Evolutionary conservation across 495 filamentous ascomycete genomes (phyloP).

Genomic region (Talaromyces proteolyticus): DNA sequence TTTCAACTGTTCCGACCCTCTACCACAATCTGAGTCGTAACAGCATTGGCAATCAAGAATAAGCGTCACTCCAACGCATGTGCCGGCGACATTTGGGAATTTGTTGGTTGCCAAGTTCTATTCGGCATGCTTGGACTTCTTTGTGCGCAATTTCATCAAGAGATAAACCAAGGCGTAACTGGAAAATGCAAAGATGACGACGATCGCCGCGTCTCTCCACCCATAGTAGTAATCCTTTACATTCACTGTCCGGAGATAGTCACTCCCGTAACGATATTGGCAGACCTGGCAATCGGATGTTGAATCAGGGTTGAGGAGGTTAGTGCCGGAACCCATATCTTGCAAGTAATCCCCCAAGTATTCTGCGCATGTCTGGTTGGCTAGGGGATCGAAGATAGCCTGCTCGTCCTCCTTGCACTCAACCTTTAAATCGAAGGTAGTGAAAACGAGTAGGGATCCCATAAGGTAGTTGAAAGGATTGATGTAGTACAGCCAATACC

Average conservation of each 20-base stretch:
- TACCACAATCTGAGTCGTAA: too few species aligned
- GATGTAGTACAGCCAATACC: conserved; percentile 73
- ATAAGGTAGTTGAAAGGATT: conserved; percentile 69
- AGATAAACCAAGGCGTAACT: conserved; percentile 41
- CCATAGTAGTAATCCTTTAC: conserved; percentile 36
- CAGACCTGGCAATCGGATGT: conserved; percentile 57
- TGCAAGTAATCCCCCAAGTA: conserved; percentile 50
- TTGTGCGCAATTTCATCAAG: conserved; percentile 40
- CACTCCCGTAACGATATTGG: conserved; percentile 29
- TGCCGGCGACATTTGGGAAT: too few species aligned
- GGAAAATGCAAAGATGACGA: conserved; percentile 38
- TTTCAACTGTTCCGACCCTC: too few species aligned
- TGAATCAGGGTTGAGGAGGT: conserved; percentile 46
- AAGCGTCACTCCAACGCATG: too few species aligned
- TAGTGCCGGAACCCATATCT: conserved; percentile 38
- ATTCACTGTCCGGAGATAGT: conserved; percentile 32
- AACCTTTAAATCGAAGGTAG: conserved; percentile 49
- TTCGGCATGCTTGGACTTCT: conserved; percentile 33
- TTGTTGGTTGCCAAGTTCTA: too few species aligned
- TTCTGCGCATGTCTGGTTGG: conserved; percentile 43
- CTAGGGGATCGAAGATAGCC: conserved; percentile 50
- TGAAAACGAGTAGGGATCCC: conserved; percentile 49
- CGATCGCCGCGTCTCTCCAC: conserved; percentile 37
- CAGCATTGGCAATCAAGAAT: too few species aligned
- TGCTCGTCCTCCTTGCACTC: conserved; percentile 53